A percentile compares a stretch with the other conserved stretches of the same genome.
These are phyloP conservation scores for Chrysosporium queenslandicum DNA, from an alignment of 2,329 filamentous ascomycete genomes.

Conservation along the genomic window DNA sequence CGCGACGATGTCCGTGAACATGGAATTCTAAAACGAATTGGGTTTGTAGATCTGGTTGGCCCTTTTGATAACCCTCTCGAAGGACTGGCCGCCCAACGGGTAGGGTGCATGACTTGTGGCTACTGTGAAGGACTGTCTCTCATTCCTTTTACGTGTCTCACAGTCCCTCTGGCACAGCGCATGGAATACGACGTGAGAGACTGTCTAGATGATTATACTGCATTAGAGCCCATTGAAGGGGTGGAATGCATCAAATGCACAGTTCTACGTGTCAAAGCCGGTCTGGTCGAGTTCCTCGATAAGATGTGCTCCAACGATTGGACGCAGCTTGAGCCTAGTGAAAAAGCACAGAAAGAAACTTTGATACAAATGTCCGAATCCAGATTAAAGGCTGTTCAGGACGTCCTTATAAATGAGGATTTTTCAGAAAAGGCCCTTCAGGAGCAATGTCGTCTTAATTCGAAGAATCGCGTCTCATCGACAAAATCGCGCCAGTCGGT, in stretches of 20 bases:
- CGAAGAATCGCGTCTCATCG: conserved; percentile 59
- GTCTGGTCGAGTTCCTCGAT: conserved; percentile 39
- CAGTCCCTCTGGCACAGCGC: conserved; percentile 63
- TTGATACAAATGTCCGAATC: conserved; percentile 36
- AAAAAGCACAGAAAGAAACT: conserved; percentile 24
- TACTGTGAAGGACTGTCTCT: conserved; percentile 80
- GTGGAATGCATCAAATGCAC: conserved; percentile 92
- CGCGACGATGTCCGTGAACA: conserved; percentile 15
- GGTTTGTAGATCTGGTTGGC: conserved; percentile 11
- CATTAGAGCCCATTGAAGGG: conserved; percentile 73
- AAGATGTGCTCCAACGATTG: conserved; percentile 8
- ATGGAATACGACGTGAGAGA: conserved; percentile 63
- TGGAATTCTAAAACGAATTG: conserved; percentile 7
- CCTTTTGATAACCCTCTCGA: conserved; percentile 66
- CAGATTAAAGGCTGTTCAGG: conserved; percentile 56
- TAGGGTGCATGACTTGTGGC: conserved; percentile 76
- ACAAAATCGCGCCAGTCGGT: conserved; percentile 88
- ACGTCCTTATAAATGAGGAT: conserved; percentile 66
- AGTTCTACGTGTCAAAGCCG: conserved; percentile 49
- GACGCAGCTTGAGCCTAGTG: conserved; percentile 29
- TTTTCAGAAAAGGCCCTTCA: conserved; percentile 60
- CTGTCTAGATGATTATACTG: conserved; percentile 73
- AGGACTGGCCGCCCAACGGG: conserved; percentile 75
- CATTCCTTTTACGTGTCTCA: conserved; percentile 89
- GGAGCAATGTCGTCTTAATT: conserved; percentile 55